Conservation (phyloP, 176 grass and related monocot species). For the sorghum (Sorghum bicolor) region Sorghum_bicolor_NCBIv3 NC_012878.2:356001-356500, state of each 20-base stretch:
- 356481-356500: conserved; percentile 92
- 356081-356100: conserved; percentile 1
- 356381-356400: conserved; percentile 45
- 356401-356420: background rate
- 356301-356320: conserved; percentile 87
- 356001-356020: conserved; percentile 82
- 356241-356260: conserved; percentile 78
- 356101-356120: background rate
- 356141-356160: background rate
- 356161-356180: background rate
- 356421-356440: background rate
- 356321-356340: conserved; percentile 80
- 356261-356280: conserved; percentile 92
- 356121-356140: background rate
- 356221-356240: background rate
- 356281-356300: conserved; percentile 94
- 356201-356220: background rate
- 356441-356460: conserved; percentile 7
- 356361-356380: conserved; percentile 72
- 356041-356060: conserved; percentile 91
- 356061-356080: background rate
- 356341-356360: conserved; percentile 90
- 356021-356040: conserved; percentile 86
- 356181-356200: background rate
- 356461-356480: conserved; percentile 72